Conservation (phyloP, 2,329 filamentous ascomycete species). For the Aplosporella prunicola region DNA sequence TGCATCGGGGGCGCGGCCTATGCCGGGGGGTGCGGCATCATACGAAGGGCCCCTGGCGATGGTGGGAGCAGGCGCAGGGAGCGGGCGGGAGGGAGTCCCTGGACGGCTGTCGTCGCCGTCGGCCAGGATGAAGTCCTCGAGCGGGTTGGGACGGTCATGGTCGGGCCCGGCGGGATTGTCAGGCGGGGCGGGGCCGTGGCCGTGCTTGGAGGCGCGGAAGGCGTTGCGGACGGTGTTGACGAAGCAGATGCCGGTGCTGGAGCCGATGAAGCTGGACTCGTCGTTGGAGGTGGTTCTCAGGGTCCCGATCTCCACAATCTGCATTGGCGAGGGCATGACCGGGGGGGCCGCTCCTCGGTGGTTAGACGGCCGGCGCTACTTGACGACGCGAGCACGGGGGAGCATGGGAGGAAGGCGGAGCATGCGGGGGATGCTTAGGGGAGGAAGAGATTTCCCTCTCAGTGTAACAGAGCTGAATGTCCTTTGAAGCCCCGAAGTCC, state of each 20-base stretch:
- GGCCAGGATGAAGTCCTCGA: slow-evolving; percentile 10
- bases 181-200: neutral
- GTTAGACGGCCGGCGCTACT: no score
- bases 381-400: no score
- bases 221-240: slow-evolving; percentile 11
- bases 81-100: neutral
- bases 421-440: no score
- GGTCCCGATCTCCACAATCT: slow-evolving; percentile 9
- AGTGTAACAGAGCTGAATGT: no score
- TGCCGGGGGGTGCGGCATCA: slow-evolving; percentile 8
- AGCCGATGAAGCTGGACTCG: slow-evolving; percentile 9
- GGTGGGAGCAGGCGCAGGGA: neutral
- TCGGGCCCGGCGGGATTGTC: slow-evolving; percentile 2
- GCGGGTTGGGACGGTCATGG: slow-evolving; percentile 5
- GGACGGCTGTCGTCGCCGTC: neutral
- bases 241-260: slow-evolving; percentile 10
- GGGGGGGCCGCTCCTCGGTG: no score
- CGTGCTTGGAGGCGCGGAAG: slow-evolving; percentile 9
- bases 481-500: no score
- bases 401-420: no score
- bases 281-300: slow-evolving; percentile 3
- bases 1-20: slow-evolving; percentile 6
- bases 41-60: slow-evolving; percentile 7
- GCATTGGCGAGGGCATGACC: slow-evolving; percentile 8
- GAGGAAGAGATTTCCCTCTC: no score